Conservation (phyloP, 768 basidiomycete genomes). For the Phlebiopsis gigantea region DNA sequence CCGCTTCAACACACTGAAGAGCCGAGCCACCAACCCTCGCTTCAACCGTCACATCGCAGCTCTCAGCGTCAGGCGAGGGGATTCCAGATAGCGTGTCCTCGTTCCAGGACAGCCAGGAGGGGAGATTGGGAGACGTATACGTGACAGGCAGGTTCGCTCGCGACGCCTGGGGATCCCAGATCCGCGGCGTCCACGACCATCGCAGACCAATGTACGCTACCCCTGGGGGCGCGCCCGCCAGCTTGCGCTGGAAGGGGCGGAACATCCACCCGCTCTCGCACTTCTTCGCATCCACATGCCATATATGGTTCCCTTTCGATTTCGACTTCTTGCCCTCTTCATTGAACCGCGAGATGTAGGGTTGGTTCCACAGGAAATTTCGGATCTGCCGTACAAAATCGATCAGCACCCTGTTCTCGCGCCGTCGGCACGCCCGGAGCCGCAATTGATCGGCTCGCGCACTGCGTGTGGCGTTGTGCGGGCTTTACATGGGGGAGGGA, state of each 20-base stretch:
- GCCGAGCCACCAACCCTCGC: conserved; percentile 53
- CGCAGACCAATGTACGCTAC: conserved; percentile 77
- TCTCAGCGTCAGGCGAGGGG: conserved; percentile 71
- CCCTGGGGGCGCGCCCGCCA: conserved; percentile 77
- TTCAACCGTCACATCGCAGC: conserved; percentile 67
- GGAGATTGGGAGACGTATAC: conserved; percentile 77
- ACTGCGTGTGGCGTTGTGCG: background rate
- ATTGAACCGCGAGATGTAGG: conserved; percentile 93
- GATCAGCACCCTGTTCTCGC: background rate
- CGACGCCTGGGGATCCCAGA: conserved; percentile 96
- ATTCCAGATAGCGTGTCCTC: conserved; percentile 77
- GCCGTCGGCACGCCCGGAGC: too few relatives aligned
- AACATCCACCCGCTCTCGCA: conserved; percentile 76
- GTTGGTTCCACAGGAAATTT: conserved; percentile 94
- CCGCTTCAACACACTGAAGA: background rate
- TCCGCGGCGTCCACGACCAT: conserved; percentile 89
- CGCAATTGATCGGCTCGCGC: too few relatives aligned
- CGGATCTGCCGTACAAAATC: conserved; percentile 71
- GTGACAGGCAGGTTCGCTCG: conserved; percentile 73
- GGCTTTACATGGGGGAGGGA: background rate
- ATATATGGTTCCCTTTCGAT: conserved; percentile 98
- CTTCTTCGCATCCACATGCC: conserved; percentile 97
- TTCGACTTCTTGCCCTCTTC: conserved; percentile 99
- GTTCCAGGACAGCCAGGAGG: conserved; percentile 87
- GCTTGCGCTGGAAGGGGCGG: conserved; percentile 80